phyloP scores from a whole-genome alignment of 2,329 filamentous ascomycete species.

The Cladosporium colombiae region DNA sequence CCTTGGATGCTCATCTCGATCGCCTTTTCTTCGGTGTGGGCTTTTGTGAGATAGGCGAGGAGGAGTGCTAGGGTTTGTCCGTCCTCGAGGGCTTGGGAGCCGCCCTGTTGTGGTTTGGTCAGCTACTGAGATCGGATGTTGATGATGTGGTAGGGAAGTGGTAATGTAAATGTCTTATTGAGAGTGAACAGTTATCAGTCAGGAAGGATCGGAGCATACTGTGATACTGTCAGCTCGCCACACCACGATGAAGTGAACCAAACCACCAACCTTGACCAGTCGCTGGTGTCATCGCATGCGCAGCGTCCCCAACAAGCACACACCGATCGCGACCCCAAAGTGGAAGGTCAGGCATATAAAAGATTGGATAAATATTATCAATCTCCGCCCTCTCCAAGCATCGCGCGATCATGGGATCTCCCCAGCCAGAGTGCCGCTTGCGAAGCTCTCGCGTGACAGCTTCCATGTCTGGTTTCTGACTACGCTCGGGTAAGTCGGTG shows the following conservation, averaged over 20 bases:
- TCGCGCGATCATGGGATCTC: constrained; percentile 41
- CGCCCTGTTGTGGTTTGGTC: not conserved
- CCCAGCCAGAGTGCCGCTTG: constrained; percentile 48
- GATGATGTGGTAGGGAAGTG: not conserved
- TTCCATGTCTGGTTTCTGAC: constrained; percentile 15
- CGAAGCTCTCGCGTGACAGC: constrained; percentile 41
- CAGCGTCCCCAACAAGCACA: constrained; percentile 41
- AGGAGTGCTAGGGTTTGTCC: constrained; percentile 34
- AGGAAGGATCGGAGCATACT: not conserved
- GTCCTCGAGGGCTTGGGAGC: constrained; percentile 10
- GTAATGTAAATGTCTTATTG: not conserved
- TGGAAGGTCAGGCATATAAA: constrained; percentile 48
- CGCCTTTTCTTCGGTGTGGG: constrained; percentile 18
- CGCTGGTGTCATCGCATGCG: constrained; percentile 42
- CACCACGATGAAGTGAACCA: not conserved
- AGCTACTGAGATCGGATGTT: not conserved
- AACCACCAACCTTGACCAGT: constrained; percentile 2
- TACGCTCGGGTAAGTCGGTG: constrained; percentile 8
- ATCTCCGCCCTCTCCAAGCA: constrained; percentile 44
- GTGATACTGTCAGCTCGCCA: not conserved
- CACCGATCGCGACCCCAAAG: constrained; percentile 38
- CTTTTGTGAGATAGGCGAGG: constrained; percentile 16
- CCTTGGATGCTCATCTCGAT: constrained; percentile 25
- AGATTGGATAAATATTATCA: constrained; percentile 37
- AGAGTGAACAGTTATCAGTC: not conserved